Percentiles rank a stretch among this genome's conserved stretches.
Evolutionary conservation across 1,284 basidiomycete genomes (phyloP).

Genomic region (Mycena citricolor): DNA sequence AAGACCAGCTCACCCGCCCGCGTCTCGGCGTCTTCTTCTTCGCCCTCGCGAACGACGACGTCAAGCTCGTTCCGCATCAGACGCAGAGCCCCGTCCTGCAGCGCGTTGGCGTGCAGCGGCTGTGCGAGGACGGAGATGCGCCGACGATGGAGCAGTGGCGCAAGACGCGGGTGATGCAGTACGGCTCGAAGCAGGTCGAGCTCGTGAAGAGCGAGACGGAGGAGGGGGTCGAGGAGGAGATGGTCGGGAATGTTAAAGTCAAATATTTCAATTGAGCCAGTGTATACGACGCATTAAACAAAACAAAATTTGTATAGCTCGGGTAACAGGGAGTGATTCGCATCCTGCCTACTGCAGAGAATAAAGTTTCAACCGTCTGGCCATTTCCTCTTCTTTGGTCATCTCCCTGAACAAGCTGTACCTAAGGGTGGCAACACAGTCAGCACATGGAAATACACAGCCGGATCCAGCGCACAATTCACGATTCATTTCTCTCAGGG

Average conservation of each 20-base stretch:
- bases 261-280: conserved; percentile 53
- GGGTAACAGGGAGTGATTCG: too few species aligned
- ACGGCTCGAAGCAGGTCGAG: conserved; percentile 31
- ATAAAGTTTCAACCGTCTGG: too few species aligned
- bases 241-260: conserved; percentile 46
- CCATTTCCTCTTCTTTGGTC: too few species aligned
- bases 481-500: too few species aligned
- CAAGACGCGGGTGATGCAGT: conserved; percentile 33
- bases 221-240: conserved; percentile 44
- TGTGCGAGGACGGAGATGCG: conserved; percentile 31
- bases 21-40: conserved; percentile 57
- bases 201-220: conserved; percentile 30
- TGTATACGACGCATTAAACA: too few species aligned
- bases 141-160: conserved; percentile 40
- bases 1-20: conserved; percentile 45
- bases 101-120: conserved; percentile 31
- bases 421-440: too few species aligned
- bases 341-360: too few species aligned
- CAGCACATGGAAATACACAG: too few species aligned
- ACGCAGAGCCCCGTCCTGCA: conserved; percentile 45
- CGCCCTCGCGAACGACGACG: conserved; percentile 37
- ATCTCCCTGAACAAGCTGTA: too few species aligned
- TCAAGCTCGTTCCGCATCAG: conserved; percentile 36
- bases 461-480: too few species aligned
- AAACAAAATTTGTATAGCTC: too few species aligned